A percentile compares a stretch with the other conserved stretches of the same genome.
Evolutionary conservation across 2,329 filamentous ascomycete species (phyloP).

Genomic region (Fusarium guadeloupense): DNA sequence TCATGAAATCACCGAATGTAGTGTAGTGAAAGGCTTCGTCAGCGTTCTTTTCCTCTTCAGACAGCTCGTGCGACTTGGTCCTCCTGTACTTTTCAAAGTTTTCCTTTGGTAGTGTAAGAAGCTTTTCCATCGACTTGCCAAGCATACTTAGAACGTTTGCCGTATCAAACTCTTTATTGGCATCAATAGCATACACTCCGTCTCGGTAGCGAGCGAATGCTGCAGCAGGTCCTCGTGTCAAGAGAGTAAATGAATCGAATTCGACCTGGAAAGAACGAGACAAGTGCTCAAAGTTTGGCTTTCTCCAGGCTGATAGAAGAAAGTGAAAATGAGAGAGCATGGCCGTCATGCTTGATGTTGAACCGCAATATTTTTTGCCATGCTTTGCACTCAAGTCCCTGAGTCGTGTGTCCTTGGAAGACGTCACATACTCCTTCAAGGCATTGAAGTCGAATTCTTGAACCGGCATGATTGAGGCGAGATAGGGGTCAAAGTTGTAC

Average conservation of each 20-base stretch:
- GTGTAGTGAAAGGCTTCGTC: slow-evolving; percentile 90
- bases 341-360: slow-evolving; percentile 95
- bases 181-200: slow-evolving; percentile 92
- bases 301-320: slow-evolving; percentile 84
- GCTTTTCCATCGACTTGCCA: slow-evolving; percentile 95
- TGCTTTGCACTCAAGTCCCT: slow-evolving; percentile 72
- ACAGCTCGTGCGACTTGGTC: slow-evolving; percentile 71
- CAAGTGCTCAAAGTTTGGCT: slow-evolving; percentile 71
- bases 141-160: slow-evolving; percentile 90
- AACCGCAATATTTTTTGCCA: slow-evolving; percentile 86
- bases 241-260: slow-evolving; percentile 72
- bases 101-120: slow-evolving; percentile 82
- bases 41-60: slow-evolving; percentile 74
- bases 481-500: slow-evolving; percentile 96
- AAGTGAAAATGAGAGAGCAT: slow-evolving; percentile 92
- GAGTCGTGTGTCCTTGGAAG: slow-evolving; percentile 81
- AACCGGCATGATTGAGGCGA: slow-evolving; percentile 92
- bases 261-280: slow-evolving; percentile 73
- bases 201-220: slow-evolving; percentile 85
- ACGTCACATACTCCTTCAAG: slow-evolving; percentile 87
- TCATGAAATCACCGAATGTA: slow-evolving; percentile 84
- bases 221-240: slow-evolving; percentile 78
- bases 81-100: slow-evolving; percentile 88
- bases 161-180: slow-evolving; percentile 89
- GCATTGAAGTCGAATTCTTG: slow-evolving; percentile 91